Evolutionary conservation across 305 asterid species (phyloP).

Genomic region (Fraxinus sp.): DNA sequence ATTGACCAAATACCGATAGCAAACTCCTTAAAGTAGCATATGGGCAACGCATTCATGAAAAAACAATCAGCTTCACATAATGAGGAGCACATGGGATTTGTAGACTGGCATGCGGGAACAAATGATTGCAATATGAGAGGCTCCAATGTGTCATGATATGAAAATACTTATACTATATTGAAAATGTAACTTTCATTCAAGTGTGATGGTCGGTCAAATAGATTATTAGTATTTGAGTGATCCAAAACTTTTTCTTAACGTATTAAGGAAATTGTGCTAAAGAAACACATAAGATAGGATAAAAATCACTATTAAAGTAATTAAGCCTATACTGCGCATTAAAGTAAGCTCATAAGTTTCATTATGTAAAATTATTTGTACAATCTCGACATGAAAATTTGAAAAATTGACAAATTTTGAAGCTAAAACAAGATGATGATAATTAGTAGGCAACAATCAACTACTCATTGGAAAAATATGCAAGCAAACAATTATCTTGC

Average conservation of each 20-base stretch:
- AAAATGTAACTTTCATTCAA: background rate
- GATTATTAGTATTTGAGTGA: background rate
- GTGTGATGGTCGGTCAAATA: background rate
- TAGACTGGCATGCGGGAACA: background rate
- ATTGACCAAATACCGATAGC: background rate
- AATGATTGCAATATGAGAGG: background rate
- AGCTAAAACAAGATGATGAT: background rate
- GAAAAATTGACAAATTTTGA: background rate
- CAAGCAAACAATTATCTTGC: background rate
- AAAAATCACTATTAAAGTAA: background rate
- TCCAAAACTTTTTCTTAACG: background rate
- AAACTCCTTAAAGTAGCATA: background rate
- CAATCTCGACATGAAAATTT: background rate
- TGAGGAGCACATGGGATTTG: background rate
- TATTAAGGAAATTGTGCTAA: background rate
- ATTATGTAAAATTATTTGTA: background rate
- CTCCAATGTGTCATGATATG: background rate
- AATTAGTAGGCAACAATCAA: background rate
- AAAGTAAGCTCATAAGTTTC: background rate
- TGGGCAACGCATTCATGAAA: background rate
- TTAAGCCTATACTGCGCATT: background rate
- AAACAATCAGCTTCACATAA: background rate
- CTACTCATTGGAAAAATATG: background rate
- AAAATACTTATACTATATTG: background rate
- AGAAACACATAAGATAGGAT: background rate